Evolutionary conservation across 768 basidiomycete genomes (phyloP), one percentile per base, ranked within the genome.

Genomic region (Auriscalpium vulgare): DNA sequence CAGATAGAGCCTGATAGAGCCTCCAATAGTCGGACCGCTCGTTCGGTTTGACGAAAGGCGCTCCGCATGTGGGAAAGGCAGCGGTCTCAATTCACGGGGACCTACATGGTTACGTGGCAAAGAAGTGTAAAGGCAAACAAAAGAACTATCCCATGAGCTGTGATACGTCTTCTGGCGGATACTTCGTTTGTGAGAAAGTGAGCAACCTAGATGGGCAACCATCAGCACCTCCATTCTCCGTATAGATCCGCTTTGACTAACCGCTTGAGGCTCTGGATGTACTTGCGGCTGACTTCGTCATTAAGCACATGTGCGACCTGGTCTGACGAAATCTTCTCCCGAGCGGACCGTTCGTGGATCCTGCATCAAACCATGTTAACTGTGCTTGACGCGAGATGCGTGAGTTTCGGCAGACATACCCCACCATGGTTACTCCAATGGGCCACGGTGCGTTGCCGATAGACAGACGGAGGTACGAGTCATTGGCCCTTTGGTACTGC

Each of bases 401-500:
- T 46, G 53, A n/a, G 37, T 37, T 10, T 8, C 51, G 19, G 3
- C 53, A 43, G 10, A 76, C 85, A 40, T 71, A 93, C 92, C 93
- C 95, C 74, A 98, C 97, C 89, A 95, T 95, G 58, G 97, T 99
- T 9, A 99, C 97, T 45, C 97, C 97, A 65, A 99, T 99, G 1
- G 97, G 97, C 97, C 97, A 99, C 3, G 97, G 95, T 0, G 97
- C 95, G 65, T 97, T 99, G 37, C 97, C 97, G 60, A 99, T 99
- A 6, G 91, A 94, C 40, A 99, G 75, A 8, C 97, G 88, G 21
- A 99, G 82, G 69, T 99, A 99, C 0, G 95, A 87, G 67, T 99
- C 97, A 65, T 98, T 99, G 3, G 97, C 95, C 54, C 78, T 81
- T 69, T 97, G 93, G 63, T 99, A 99, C 68, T 95, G 85, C 34